Percentiles rank a stretch among this genome's conserved stretches.
These are phyloP conservation scores for Fusarium graminum DNA, from an alignment of 2,329 filamentous ascomycete species.

Conservation along the genomic window DNA sequence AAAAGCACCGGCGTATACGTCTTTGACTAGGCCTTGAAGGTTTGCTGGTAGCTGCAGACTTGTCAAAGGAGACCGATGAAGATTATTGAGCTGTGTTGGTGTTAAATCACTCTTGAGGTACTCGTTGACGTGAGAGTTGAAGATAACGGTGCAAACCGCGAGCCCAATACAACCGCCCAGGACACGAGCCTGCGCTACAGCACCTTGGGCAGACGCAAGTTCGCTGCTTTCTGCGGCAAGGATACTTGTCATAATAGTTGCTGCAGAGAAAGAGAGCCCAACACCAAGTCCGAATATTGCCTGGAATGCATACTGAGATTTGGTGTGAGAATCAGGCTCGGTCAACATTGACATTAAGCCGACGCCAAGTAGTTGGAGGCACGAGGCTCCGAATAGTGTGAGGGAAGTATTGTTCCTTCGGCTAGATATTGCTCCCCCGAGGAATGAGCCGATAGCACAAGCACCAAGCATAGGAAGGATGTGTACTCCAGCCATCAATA, in stretches of 20 bases:
- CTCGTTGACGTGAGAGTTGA: constrained; percentile 61
- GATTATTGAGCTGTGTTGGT: constrained; percentile 54
- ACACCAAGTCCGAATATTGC: constrained; percentile 70
- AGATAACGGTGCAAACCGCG: constrained; percentile 69
- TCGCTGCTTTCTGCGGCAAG: constrained; percentile 62
- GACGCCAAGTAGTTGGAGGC: constrained; percentile 66
- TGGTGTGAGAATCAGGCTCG: constrained; percentile 51
- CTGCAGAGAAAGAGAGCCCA: constrained; percentile 68
- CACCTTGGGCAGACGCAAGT: constrained; percentile 70
- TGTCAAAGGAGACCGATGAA: constrained; percentile 61
- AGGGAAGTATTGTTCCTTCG: constrained; percentile 66
- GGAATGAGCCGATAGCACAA: constrained; percentile 68
- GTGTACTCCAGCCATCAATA: constrained; percentile 68
- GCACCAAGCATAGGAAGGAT: constrained; percentile 70
- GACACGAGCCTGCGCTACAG: constrained; percentile 70
- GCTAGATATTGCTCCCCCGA: constrained; percentile 66
- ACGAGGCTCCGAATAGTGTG: constrained; percentile 63
- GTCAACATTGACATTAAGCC: constrained; percentile 63
- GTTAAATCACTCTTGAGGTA: constrained; percentile 56
- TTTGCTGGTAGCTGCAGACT: constrained; percentile 53
- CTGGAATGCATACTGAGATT: constrained; percentile 66
- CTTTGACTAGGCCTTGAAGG: constrained; percentile 54
- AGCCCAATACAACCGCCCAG: constrained; percentile 71
- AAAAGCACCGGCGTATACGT: constrained; percentile 62
- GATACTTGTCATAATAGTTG: constrained; percentile 69